Percentiles rank a stretch among this genome's conserved stretches.
Evolutionary conservation across 2,329 filamentous ascomycete genomes (phyloP).

Genomic region (Fusarium luffae): DNA sequence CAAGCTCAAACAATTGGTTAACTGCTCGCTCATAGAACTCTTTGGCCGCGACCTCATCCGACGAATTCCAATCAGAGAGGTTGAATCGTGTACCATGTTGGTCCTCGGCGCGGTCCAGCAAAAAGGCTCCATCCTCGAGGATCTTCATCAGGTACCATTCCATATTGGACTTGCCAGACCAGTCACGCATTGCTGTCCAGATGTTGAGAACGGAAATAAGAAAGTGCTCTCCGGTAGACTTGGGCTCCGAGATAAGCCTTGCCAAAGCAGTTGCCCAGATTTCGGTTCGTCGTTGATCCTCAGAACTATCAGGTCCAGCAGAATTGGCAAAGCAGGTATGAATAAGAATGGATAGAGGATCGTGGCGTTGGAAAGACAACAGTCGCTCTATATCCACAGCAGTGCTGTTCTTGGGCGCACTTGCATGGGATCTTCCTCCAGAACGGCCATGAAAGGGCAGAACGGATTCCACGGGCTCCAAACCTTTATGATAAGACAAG

Average conservation of each 20-base stretch:
- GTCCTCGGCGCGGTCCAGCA: constrained; percentile 86
- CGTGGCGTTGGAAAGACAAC: constrained; percentile 88
- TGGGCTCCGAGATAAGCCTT: constrained; percentile 80
- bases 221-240: constrained; percentile 81
- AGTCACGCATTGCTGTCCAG: constrained; percentile 87
- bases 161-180: constrained; percentile 89
- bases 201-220: constrained; percentile 86
- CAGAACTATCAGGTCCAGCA: constrained; percentile 80
- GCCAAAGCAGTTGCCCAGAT: constrained; percentile 92
- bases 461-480: constrained; percentile 86
- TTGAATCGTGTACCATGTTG: constrained; percentile 78
- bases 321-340: constrained; percentile 92
- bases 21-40: constrained; percentile 90
- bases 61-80: constrained; percentile 76
- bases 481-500: constrained; percentile 79
- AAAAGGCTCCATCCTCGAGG: constrained; percentile 89
- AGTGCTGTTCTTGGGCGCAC: constrained; percentile 58
- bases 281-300: constrained; percentile 82
- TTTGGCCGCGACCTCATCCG: constrained; percentile 84
- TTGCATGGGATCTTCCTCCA: constrained; percentile 58
- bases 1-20: constrained; percentile 81
- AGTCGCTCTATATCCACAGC: constrained; percentile 80
- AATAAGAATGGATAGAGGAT: constrained; percentile 84
- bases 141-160: constrained; percentile 96
- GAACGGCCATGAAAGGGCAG: constrained; percentile 73